Percentiles rank a stretch among this genome's conserved stretches.
Conservation (phyloP, 1,284 basidiomycete genomes). For the Neonothopanus nambi region DNA sequence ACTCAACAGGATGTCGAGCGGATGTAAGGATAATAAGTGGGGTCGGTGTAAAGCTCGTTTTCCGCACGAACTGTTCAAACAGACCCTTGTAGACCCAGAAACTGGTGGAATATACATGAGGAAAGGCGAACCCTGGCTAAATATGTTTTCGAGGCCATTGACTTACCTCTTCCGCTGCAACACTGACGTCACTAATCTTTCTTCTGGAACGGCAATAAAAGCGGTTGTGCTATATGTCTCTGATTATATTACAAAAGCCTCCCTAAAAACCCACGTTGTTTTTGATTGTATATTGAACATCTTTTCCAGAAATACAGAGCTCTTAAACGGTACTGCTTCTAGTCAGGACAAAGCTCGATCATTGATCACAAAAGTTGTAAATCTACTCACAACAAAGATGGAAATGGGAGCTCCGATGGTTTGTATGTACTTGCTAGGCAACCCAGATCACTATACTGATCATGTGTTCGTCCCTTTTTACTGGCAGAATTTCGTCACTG, state of each 20-base stretch:
- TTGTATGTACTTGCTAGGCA: constrained; percentile 27
- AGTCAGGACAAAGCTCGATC: constrained; percentile 21
- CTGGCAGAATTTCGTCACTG: constrained; percentile 27
- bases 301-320: constrained; percentile 23
- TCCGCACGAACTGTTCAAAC: constrained; percentile 20
- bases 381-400: constrained; percentile 25
- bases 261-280: constrained; percentile 35
- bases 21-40: constrained; percentile 21
- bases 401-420: constrained; percentile 35
- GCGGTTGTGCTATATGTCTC: constrained; percentile 37
- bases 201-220: constrained; percentile 38
- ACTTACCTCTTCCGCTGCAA: constrained; percentile 37
- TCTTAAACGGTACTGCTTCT: constrained; percentile 13
- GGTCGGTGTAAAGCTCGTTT: constrained; percentile 30
- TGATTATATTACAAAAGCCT: constrained; percentile 40
- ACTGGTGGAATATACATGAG: constrained; percentile 32
- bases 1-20: constrained; percentile 4
- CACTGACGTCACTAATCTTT: constrained; percentile 35
- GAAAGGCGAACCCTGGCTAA: constrained; percentile 34
- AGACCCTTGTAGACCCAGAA: constrained; percentile 23
- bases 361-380: constrained; percentile 30
- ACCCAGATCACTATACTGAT: constrained; percentile 35
- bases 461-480: constrained; percentile 20
- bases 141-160: constrained; percentile 29
- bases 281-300: constrained; percentile 32